phyloP scores from a whole-genome alignment of 164 flowering plant genomes.

The grape (Vitis vinifera) region ASM3070453v1 NC_081820.1:20773501-20774000 shows the following conservation, averaged over 20 bases:
- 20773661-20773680: slow-evolving; percentile 53
- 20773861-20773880: slow-evolving; percentile 39
- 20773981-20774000: slow-evolving; percentile 40
- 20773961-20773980: slow-evolving; percentile 35
- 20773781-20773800: slow-evolving; percentile 37
- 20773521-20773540: slow-evolving; percentile 51
- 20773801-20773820: slow-evolving; percentile 31
- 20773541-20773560: slow-evolving; percentile 44
- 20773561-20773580: slow-evolving; percentile 49
- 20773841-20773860: slow-evolving; percentile 33
- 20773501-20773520: slow-evolving; percentile 67
- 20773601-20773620: slow-evolving; percentile 71
- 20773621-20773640: slow-evolving; percentile 60
- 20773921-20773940: slow-evolving; percentile 78
- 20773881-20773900: slow-evolving; percentile 37
- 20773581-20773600: slow-evolving; percentile 63
- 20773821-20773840: slow-evolving; percentile 29
- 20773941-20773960: slow-evolving; percentile 66
- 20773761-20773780: slow-evolving; percentile 41
- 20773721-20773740: slow-evolving; percentile 50
- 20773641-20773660: slow-evolving; percentile 58
- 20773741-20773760: slow-evolving; percentile 44
- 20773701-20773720: slow-evolving; percentile 43
- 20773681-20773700: slow-evolving; percentile 44
- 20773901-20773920: slow-evolving; percentile 60